Percentiles rank a stretch among this genome's conserved stretches.
Conservation (phyloP, 768 basidiomycete genomes). For the Russula dissimulans region DNA sequence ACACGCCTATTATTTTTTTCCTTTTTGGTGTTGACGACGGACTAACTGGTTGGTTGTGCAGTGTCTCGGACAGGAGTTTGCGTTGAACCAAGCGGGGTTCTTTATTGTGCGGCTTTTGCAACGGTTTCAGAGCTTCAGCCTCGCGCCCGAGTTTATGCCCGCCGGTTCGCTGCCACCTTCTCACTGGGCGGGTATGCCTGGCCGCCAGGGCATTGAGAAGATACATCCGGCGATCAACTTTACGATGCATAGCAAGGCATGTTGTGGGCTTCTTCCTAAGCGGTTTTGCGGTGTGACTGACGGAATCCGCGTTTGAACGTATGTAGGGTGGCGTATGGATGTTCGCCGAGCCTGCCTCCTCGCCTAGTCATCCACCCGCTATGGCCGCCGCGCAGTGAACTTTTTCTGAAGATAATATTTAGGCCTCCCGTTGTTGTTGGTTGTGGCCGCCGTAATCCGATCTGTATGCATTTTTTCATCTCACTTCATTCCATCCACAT, state of each 20-base stretch:
- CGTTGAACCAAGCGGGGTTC: constrained; percentile 46
- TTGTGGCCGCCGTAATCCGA: neutral
- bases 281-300: neutral
- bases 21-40: neutral
- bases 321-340: constrained; percentile 16
- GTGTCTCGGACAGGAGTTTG: constrained; percentile 52
- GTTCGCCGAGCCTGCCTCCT: constrained; percentile 9
- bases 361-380: neutral
- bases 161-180: constrained; percentile 20
- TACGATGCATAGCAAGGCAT: constrained; percentile 17
- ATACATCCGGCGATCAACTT: constrained; percentile 18
- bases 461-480: neutral
- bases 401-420: no score
- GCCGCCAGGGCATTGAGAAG: constrained; percentile 20
- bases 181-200: constrained; percentile 13
- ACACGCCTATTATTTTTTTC: neutral
- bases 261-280: neutral
- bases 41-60: neutral
- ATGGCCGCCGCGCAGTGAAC: neutral
- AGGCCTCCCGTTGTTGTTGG: no score
- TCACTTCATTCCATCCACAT: neutral
- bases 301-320: neutral
- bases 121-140: constrained; percentile 30
- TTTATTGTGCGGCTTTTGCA: constrained; percentile 48
- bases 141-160: constrained; percentile 22